A percentile compares a stretch with the other conserved stretches of the same genome.
phyloP scores from a whole-genome alignment of 2,329 filamentous ascomycete genomes.

The Cladosporium sp. region DNA sequence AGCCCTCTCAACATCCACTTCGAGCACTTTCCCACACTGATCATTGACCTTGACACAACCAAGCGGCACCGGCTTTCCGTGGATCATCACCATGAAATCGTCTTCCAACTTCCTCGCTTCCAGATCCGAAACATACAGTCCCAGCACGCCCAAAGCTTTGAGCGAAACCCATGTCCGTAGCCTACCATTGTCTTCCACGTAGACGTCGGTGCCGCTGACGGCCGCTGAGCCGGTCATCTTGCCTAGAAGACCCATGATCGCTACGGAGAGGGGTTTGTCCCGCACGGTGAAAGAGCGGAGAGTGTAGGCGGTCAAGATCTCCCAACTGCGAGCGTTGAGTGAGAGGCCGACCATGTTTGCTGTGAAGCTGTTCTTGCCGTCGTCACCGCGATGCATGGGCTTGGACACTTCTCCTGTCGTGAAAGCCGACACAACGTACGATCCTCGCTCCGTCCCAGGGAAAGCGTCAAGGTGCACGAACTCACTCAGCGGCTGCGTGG shows the following conservation, averaged over 20 bases:
- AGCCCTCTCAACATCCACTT: conserved; percentile 71
- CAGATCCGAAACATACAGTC: conserved; percentile 74
- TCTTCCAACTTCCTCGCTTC: conserved; percentile 42
- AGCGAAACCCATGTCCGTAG: conserved; percentile 64
- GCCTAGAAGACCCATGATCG: conserved; percentile 71
- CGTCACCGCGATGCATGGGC: conserved; percentile 37
- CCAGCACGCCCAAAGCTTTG: conserved; percentile 74
- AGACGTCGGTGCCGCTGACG: conserved; percentile 59
- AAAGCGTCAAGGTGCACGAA: conserved; percentile 69
- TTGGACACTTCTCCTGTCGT: conserved; percentile 58
- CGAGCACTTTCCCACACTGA: conserved; percentile 55
- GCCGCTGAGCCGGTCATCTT: conserved; percentile 91
- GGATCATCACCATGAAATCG: conserved; percentile 53
- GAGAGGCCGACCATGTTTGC: conserved; percentile 55
- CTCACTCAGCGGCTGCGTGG: conserved; percentile 58
- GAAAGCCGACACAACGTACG: conserved; percentile 73
- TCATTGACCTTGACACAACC: conserved; percentile 52
- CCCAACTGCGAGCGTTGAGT: conserved; percentile 65
- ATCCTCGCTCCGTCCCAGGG: conserved; percentile 59
- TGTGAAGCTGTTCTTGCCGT: conserved; percentile 31
- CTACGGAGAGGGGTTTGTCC: conserved; percentile 49
- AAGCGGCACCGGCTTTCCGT: conserved; percentile 64
- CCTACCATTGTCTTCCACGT: conserved; percentile 55
- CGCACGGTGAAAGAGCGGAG: conserved; percentile 51
- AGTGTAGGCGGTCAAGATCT: conserved; percentile 74